A percentile compares a stretch with the other conserved stretches of the same genome.
Conservation (phyloP, 257 asterid genomes). For the Solanum chmielewskii region DNA sequence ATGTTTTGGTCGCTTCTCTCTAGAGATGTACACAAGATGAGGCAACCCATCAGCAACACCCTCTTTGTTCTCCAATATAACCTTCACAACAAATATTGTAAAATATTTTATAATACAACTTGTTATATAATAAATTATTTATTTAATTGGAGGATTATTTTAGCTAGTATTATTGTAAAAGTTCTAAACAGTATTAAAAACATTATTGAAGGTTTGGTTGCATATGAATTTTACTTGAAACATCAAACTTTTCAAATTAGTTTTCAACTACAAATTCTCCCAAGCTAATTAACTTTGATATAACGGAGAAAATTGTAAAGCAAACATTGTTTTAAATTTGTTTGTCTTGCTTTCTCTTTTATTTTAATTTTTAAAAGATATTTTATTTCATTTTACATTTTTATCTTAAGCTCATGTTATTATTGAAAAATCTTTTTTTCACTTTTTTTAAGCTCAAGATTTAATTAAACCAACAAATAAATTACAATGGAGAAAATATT, state of each 20-base stretch:
- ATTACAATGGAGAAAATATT: no score
- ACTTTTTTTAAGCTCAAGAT: no score
- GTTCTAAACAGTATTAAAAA: no score
- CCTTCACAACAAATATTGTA: not conserved
- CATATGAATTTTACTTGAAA: not conserved
- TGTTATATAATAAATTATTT: not conserved
- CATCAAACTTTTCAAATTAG: not conserved
- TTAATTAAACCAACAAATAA: no score
- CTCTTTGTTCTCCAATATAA: conserved; percentile 17
- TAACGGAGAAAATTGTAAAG: not conserved
- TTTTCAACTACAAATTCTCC: not conserved
- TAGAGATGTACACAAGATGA: conserved; percentile 19
- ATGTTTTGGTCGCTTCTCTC: conserved; percentile 30
- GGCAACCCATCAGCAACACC: conserved; percentile 5
- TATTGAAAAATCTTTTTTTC: no score
- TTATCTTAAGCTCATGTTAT: not conserved
- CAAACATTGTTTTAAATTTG: no score
- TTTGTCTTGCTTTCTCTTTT: not conserved
- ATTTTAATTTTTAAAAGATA: no score
- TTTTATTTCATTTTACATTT: no score
- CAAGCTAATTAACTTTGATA: not conserved
- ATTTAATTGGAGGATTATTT: not conserved
- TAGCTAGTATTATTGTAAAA: no score
- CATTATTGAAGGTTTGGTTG: not conserved
- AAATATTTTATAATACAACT: not conserved